phyloP scores from a whole-genome alignment of 73 alveolate species.

The Effrenium voratum region DNA sequence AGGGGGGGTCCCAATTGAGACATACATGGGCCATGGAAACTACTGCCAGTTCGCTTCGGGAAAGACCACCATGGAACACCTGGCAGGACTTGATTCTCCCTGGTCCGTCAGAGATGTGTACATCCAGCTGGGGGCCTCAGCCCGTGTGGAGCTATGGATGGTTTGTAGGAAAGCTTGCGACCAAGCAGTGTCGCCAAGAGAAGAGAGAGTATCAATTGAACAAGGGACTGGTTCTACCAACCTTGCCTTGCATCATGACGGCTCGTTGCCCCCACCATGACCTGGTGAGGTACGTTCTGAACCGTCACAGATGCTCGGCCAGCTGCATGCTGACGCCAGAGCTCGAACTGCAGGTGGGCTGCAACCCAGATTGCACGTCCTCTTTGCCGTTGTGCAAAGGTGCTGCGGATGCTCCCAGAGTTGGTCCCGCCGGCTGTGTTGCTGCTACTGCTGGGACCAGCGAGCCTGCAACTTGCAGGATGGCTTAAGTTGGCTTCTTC shows the following conservation, averaged over 20 bases:
- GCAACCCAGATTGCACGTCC: not conserved
- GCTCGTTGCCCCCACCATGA: no score
- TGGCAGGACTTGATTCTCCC: conserved; percentile 70
- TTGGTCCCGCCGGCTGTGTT: not conserved
- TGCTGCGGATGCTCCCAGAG: conserved; percentile 79
- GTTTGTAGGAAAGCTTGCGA: no score
- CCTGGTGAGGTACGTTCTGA: conserved; percentile 59
- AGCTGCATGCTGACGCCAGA: conserved; percentile 70
- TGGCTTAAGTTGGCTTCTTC: conserved; percentile 87
- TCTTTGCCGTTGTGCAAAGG: conserved; percentile 7
- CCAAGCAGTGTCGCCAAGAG: no score
- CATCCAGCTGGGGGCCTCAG: conserved; percentile 29
- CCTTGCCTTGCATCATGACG: no score
- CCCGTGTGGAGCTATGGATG: no score
- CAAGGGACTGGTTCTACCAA: no score
- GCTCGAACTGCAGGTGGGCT: conserved; percentile 64
- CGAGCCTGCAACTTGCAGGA: not conserved
- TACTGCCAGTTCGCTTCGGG: no score
- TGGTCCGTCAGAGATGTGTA: conserved; percentile 68
- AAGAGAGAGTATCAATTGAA: no score
- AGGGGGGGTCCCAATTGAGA: no score
- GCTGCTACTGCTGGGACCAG: not conserved
- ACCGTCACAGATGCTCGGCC: conserved; percentile 78
- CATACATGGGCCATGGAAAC: no score
- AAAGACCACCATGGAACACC: no score